Percentiles rank a stretch among this genome's conserved stretches.
These are phyloP conservation scores for Punica granatum DNA, from an alignment of 345 rosid species.

Conservation along the genomic window DNA sequence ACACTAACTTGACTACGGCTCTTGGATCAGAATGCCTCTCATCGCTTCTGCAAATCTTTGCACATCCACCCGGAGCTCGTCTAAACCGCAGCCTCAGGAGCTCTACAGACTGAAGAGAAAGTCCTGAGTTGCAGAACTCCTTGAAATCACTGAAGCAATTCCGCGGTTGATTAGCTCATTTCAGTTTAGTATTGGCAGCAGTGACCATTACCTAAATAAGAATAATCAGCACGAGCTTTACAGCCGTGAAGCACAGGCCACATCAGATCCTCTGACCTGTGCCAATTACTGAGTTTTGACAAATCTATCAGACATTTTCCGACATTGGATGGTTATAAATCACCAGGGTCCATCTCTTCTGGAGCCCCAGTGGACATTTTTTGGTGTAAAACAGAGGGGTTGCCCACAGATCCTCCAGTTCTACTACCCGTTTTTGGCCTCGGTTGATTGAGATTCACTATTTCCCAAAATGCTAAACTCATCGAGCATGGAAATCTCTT, in stretches of 20 bases:
- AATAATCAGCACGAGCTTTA: background rate
- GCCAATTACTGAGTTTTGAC: background rate
- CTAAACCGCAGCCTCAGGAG: background rate
- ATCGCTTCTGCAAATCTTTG: background rate
- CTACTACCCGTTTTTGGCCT: conserved; percentile 5
- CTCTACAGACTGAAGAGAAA: background rate
- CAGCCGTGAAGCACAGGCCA: background rate
- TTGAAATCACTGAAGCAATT: background rate
- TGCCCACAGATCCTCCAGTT: background rate
- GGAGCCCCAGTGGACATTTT: background rate
- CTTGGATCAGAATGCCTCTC: background rate
- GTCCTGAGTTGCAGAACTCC: background rate
- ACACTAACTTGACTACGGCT: background rate
- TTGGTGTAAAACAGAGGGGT: background rate
- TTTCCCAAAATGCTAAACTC: conserved; percentile 30
- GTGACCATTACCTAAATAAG: background rate
- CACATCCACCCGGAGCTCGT: background rate
- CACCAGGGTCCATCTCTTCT: background rate
- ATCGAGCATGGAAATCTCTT: conserved; percentile 55
- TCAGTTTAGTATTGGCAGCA: background rate
- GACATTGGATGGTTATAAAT: background rate
- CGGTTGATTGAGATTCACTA: conserved; percentile 12
- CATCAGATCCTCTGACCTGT: background rate
- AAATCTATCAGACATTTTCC: background rate
- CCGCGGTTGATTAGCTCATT: background rate